Base-by-base conservation (phyloP, 495 filamentous ascomycete genomes). In the Lasiosphaeria miniovina region DNA sequence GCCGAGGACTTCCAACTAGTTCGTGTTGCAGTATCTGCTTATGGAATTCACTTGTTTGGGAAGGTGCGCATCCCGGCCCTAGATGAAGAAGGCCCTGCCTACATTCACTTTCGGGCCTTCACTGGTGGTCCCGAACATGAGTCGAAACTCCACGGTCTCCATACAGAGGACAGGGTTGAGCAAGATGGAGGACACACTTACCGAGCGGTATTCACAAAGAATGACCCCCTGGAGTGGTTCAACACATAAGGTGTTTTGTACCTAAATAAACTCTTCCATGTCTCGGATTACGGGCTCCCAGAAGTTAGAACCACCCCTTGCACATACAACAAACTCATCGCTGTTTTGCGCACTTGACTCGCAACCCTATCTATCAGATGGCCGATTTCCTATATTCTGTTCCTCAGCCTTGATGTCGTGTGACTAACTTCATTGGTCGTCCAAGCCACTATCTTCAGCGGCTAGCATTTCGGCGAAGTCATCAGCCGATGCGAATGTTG, bases 381-480 rank as follows among this genome's bases (percentile, higher is more conserved):
- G 4, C 4, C 11, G 12, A 46, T n/a, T n/a, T 46, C 12, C 11
- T 2, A 46, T n/a, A 4, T n/a, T 4, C 4, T 46, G 6, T 4
- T n/a, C 43, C 4, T 46, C 12, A 2, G 43, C 8, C 11, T 46
- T 11, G 5, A n/a, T 7, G 11, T 1, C 15, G 12, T 46, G 15
- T 9, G 43, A 12, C 38, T 2, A 2, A 41, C 43, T 2, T 46
- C 43, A 61, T 45, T 61, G 41, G 14, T 63, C 60, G 31, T 70
- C 66, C 62, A 74, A 56, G 40, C 82, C 85, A 41, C 87, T 87
- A 49, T 88, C 88, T 60, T 91, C 90, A 54, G 78, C 84, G 11
- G 80, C 89, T 65, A 98, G 69, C 79, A 97, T 81, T 61, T 88
- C 88, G 32, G 91, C 93, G 74, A 98, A 98, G 66, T 98, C 95